Conservation (phyloP, 1,284 basidiomycete species). For the Trichosporon inkin region DNA sequence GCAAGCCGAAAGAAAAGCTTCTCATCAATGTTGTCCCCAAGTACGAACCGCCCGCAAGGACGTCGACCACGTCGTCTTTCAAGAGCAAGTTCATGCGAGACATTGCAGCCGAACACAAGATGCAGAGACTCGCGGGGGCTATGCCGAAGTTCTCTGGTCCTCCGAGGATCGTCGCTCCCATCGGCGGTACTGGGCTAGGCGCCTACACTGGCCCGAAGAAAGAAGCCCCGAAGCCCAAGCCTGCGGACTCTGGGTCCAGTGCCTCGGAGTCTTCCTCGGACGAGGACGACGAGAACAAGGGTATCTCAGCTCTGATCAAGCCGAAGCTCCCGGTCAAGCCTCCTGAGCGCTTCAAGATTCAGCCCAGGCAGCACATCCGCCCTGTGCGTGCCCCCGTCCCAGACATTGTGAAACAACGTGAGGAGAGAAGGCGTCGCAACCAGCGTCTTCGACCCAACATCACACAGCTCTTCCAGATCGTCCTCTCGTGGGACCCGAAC, state of each 20-base stretch:
- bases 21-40: slow-evolving; percentile 40
- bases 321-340: slow-evolving; percentile 38
- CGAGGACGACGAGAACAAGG: slow-evolving; percentile 58
- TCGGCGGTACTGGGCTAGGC: slow-evolving; percentile 37
- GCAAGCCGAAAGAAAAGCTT: slow-evolving; percentile 27
- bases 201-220: slow-evolving; percentile 34
- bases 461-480: slow-evolving; percentile 68
- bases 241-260: slow-evolving; percentile 37
- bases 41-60: slow-evolving; percentile 22
- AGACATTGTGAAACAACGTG: slow-evolving; percentile 43
- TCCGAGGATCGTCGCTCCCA: background rate
- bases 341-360: slow-evolving; percentile 51
- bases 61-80: slow-evolving; percentile 24
- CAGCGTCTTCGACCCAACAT: slow-evolving; percentile 79
- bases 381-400: slow-evolving; percentile 25
- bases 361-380: slow-evolving; percentile 57
- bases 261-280: slow-evolving; percentile 52
- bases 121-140: slow-evolving; percentile 21
- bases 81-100: slow-evolving; percentile 44
- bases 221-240: slow-evolving; percentile 15
- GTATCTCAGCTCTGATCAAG: slow-evolving; percentile 62
- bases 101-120: slow-evolving; percentile 33
- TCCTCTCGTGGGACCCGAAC: slow-evolving; percentile 83
- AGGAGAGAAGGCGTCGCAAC: slow-evolving; percentile 59
- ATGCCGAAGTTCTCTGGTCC: slow-evolving; percentile 11